Conservation (phyloP, 1,284 basidiomycete genomes). For the Rhodotorula sp. region DNA sequence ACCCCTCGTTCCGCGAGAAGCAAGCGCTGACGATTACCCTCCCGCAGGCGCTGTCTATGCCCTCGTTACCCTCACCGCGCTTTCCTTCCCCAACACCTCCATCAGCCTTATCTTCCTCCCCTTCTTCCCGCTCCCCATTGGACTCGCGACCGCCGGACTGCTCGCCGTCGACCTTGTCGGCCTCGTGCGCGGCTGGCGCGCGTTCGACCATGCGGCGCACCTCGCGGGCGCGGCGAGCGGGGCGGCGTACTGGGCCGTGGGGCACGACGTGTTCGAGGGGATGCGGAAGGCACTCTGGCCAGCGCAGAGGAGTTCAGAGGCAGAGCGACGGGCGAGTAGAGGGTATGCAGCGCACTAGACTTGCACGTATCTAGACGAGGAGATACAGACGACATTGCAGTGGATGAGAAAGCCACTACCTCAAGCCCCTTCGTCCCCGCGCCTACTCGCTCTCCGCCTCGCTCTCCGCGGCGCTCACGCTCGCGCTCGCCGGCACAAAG, state of each 20-base stretch:
- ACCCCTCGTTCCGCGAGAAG: too few species aligned
- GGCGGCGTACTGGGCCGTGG: constrained; percentile 11
- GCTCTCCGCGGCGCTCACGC: not conserved
- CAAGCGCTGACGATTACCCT: not conserved
- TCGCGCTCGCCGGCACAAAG: not conserved
- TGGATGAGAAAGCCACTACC: not conserved
- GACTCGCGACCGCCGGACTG: constrained; percentile 18
- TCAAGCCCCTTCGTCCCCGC: not conserved
- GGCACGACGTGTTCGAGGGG: constrained; percentile 31
- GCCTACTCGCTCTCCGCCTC: not conserved
- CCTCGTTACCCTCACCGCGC: constrained; percentile 42
- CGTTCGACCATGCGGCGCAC: constrained; percentile 47
- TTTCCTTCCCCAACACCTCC: constrained; percentile 42
- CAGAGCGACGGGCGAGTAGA: not conserved
- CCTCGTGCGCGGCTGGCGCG: constrained; percentile 42
- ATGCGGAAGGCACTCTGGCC: constrained; percentile 7
- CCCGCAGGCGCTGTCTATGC: constrained; percentile 42
- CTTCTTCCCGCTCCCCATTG: constrained; percentile 45
- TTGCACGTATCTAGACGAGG: not conserved
- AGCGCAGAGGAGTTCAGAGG: not conserved
- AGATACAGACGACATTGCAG: not conserved
- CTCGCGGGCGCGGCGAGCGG: constrained; percentile 41
- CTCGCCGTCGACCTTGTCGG: constrained; percentile 41
- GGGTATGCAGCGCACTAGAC: too few species aligned
- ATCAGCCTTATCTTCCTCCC: constrained; percentile 46